Base-by-base conservation (phyloP, 108 stramenopile species). In the Skeletonema marinoi region DNA sequence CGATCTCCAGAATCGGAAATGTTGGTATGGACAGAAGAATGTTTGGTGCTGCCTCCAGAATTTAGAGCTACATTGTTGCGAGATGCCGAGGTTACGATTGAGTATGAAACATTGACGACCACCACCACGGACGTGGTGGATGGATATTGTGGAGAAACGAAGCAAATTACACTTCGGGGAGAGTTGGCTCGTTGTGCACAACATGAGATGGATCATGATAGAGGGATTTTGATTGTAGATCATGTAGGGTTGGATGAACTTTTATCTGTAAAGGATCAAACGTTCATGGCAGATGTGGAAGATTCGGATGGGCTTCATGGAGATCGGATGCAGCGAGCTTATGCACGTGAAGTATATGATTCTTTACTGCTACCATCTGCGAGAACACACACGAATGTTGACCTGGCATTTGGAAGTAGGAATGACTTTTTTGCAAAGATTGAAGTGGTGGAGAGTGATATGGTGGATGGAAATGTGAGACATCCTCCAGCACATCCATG, bases 161-260 rank as follows among this genome's bases (percentile, higher is more conserved):
- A 68, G 51, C 62, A 65, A 36, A 77, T 74, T 35, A 59, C 46
- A 9, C 75, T 92, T 0, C 29, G 59, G 11, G 88, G 88, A 51
- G 94, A 93, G 74, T 44, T 78, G 16, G 89, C 90, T 32, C 82
- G 94, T 21, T 81, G 85, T 41, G 73, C 81, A 8, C 94, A 96
- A 60, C 94, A 96, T 72, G 94, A 96, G 84, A 77, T 92, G 70
- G 91, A 96, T 81, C 94, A 96, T 71, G 94, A 96, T 83, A 82
- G 83, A 8, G 94, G 94, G 2, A 85, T 96, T 65, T 66, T 96
- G 3, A 88, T 92, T 29, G 78, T 87, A 14, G 94, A 96, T 89
- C 94, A 96, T 79, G 86, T 93, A 3, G 81, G 70, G 4, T 71
- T 88, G 65, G 81, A 89, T 1, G 92, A 93, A 60, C 35, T 93